Evolutionary conservation across 768 basidiomycete species (phyloP).

Genomic region (Zangia roseola): DNA sequence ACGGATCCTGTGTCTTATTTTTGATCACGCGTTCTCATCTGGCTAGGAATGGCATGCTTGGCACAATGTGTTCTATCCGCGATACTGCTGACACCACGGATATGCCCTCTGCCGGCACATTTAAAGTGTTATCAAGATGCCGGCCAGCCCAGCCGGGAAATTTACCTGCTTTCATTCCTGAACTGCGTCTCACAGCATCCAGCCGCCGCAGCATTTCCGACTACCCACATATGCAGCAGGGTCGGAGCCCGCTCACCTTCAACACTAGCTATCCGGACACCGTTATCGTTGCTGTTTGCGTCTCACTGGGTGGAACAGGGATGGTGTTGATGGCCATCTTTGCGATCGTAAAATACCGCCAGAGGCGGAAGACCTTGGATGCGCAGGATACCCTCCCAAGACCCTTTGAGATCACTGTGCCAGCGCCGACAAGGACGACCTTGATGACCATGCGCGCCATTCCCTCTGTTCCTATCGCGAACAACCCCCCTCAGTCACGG

Average conservation of each 20-base stretch:
- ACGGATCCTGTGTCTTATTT: background rate
- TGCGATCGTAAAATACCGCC: slow-evolving; percentile 18
- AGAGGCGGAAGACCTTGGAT: slow-evolving; percentile 10
- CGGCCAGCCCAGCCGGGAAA: background rate
- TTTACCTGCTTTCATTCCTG: background rate
- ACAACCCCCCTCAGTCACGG: slow-evolving; percentile 1
- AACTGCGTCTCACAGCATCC: background rate
- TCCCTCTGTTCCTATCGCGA: background rate
- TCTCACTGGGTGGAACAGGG: slow-evolving; percentile 21
- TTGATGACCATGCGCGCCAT: background rate
- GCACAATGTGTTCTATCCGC: background rate
- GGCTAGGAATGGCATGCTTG: slow-evolving; percentile 41
- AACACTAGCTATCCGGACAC: slow-evolving; percentile 2
- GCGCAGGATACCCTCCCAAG: slow-evolving; percentile 28
- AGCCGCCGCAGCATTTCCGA: background rate
- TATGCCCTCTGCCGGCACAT: background rate
- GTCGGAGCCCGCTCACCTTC: background rate
- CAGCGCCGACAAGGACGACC: slow-evolving; percentile 4
- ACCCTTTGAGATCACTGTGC: slow-evolving; percentile 18
- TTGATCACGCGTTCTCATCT: slow-evolving; percentile 1
- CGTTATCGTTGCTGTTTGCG: slow-evolving; percentile 16
- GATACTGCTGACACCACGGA: slow-evolving; percentile 1
- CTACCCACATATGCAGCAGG: slow-evolving; percentile 4
- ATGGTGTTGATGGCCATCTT: slow-evolving; percentile 13
- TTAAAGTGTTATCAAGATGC: slow-evolving; percentile 11